Conservation (phyloP, 225 moss, liverwort and hornwort genomes). For the Neckera pumila region DNA sequence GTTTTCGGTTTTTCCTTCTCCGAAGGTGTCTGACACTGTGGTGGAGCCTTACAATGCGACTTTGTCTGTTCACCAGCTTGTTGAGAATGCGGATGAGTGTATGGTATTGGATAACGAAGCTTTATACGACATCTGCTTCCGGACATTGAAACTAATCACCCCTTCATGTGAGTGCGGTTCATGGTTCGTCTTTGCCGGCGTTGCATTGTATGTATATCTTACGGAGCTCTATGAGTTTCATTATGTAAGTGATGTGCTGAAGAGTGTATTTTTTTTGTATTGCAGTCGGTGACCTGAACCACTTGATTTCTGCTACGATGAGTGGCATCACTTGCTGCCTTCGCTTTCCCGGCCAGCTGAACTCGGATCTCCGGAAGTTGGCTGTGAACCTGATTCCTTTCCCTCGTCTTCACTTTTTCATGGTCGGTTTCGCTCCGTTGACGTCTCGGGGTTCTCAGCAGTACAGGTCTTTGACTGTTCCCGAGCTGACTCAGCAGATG, state of each 20-base stretch:
- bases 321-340: constrained; percentile 41
- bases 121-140: constrained; percentile 27
- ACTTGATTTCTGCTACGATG: constrained; percentile 36
- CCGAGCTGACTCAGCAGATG: constrained; percentile 48
- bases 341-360: constrained; percentile 36
- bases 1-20: constrained; percentile 16
- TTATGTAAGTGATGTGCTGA: background rate
- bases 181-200: too few species aligned
- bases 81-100: constrained; percentile 32
- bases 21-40: constrained; percentile 23
- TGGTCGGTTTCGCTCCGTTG: constrained; percentile 38
- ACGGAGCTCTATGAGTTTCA: fast-evolving
- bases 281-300: constrained; percentile 43
- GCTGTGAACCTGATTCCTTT: constrained; percentile 45
- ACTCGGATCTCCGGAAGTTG: constrained; percentile 39
- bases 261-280: too few species aligned
- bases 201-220: too few species aligned
- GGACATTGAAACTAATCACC: constrained; percentile 21
- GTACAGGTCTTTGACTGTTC: constrained; percentile 38
- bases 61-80: constrained; percentile 26
- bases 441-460: constrained; percentile 39
- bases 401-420: constrained; percentile 37
- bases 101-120: constrained; percentile 35
- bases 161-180: constrained; percentile 10
- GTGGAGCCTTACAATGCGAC: constrained; percentile 36